These are phyloP conservation scores for Solanum ossicruentum DNA, from an alignment of 257 asterid genomes.

Conservation along the genomic window DNA sequence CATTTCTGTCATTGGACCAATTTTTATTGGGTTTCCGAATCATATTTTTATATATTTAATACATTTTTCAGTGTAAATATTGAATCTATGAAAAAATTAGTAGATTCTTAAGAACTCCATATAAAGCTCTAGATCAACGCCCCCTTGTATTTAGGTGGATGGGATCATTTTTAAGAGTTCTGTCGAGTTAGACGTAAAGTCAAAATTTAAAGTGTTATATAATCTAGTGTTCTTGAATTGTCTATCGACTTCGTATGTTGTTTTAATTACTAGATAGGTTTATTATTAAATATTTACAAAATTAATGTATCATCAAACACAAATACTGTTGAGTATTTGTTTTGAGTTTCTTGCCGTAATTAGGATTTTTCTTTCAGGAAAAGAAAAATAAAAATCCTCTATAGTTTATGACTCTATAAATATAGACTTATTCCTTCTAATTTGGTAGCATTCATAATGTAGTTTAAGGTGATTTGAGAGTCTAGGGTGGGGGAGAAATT, in stretches of 20 bases:
- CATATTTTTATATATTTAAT: neutral
- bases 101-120: neutral
- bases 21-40: neutral
- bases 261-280: neutral
- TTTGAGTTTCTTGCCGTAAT: too few relatives aligned
- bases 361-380: too few relatives aligned
- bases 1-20: too few relatives aligned
- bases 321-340: too few relatives aligned
- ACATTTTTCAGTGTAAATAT: neutral
- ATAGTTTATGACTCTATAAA: too few relatives aligned
- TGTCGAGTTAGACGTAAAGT: neutral
- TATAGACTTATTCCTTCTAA: too few relatives aligned
- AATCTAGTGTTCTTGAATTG: neutral
- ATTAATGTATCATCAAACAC: neutral
- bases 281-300: neutral
- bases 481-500: too few relatives aligned
- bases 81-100: neutral
- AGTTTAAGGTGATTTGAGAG: too few relatives aligned
- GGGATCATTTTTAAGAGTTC: neutral
- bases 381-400: too few relatives aligned
- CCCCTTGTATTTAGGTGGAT: neutral
- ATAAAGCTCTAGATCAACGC: fast-evolving
- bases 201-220: neutral
- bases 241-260: neutral
- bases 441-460: too few relatives aligned